A percentile compares a stretch with the other conserved stretches of the same genome.
phyloP scores from a whole-genome alignment of 1,284 basidiomycete genomes.

The Paramarasmius palmivorus region DNA sequence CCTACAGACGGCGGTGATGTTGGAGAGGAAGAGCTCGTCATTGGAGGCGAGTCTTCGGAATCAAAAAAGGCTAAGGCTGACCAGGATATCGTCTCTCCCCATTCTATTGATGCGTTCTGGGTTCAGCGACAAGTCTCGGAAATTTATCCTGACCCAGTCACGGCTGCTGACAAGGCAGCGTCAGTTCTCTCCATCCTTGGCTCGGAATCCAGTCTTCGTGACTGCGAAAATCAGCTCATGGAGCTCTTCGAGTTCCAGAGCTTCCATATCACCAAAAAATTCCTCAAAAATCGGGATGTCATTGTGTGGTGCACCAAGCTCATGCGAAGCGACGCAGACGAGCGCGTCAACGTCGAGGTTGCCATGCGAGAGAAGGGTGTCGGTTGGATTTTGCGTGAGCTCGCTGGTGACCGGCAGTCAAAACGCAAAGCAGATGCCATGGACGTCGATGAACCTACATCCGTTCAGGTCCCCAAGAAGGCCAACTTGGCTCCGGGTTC shows the following conservation, averaged over 20 bases:
- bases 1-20: conserved; percentile 45
- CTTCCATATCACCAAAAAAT: conserved; percentile 88
- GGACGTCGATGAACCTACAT: conserved; percentile 71
- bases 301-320: conserved; percentile 99
- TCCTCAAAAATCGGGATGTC: conserved; percentile 95
- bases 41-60: conserved; percentile 60
- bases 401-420: conserved; percentile 75
- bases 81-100: conserved; percentile 84
- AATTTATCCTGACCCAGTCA: conserved; percentile 92
- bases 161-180: conserved; percentile 89
- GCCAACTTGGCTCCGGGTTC: conserved; percentile 90
- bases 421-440: conserved; percentile 61
- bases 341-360: conserved; percentile 93
- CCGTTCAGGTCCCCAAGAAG: conserved; percentile 73
- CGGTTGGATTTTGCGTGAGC: conserved; percentile 92
- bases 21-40: conserved; percentile 68
- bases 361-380: conserved; percentile 98
- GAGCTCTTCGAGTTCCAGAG: conserved; percentile 95
- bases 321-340: conserved; percentile 87
- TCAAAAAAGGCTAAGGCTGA: conserved; percentile 56
- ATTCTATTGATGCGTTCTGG: conserved; percentile 97
- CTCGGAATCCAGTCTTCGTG: conserved; percentile 88
- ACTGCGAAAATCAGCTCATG: conserved; percentile 97
- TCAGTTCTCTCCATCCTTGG: conserved; percentile 86
- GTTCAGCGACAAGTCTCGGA: conserved; percentile 92